Percentiles rank a stretch among this genome's conserved stretches.
Conservation (phyloP, 2,329 filamentous ascomycete genomes). For the Cryphonectria naterciae region DNA sequence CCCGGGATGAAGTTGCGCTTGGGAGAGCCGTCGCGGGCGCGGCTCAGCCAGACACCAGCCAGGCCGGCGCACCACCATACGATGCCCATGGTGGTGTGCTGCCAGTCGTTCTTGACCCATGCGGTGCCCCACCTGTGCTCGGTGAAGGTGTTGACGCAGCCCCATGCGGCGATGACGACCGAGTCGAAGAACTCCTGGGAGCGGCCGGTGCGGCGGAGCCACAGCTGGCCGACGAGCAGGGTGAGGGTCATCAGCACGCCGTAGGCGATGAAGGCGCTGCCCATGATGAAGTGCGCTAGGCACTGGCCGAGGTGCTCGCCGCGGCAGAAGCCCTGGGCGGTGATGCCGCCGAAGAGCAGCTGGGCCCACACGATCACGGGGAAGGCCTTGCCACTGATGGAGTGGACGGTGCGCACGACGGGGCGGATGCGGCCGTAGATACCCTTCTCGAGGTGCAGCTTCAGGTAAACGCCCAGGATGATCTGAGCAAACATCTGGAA, state of each 20-base stretch:
- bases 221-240: slow-evolving; percentile 84
- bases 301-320: slow-evolving; percentile 92
- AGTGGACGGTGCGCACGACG: slow-evolving; percentile 73
- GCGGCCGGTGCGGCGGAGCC: slow-evolving; percentile 79
- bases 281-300: slow-evolving; percentile 98
- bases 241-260: slow-evolving; percentile 85
- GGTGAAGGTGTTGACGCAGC: slow-evolving; percentile 96
- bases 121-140: slow-evolving; percentile 90
- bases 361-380: slow-evolving; percentile 88
- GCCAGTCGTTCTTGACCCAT: slow-evolving; percentile 93
- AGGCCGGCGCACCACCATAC: slow-evolving; percentile 97
- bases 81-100: slow-evolving; percentile 99
- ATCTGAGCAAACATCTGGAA: slow-evolving; percentile 78
- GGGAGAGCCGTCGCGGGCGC: slow-evolving; percentile 78
- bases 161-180: slow-evolving; percentile 88
- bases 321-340: slow-evolving; percentile 88
- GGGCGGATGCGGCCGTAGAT: slow-evolving; percentile 78
- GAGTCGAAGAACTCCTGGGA: slow-evolving; percentile 98
- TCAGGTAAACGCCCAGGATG: slow-evolving; percentile 82
- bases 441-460: slow-evolving; percentile 84
- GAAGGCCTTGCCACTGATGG: slow-evolving; percentile 83
- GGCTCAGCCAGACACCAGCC: slow-evolving; percentile 88
- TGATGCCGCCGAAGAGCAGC: slow-evolving; percentile 95
- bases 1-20: slow-evolving; percentile 92
- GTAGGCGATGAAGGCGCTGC: slow-evolving; percentile 92